Base-by-base conservation (phyloP, 345 rosid species). In the Sonneratia alba region DNA sequence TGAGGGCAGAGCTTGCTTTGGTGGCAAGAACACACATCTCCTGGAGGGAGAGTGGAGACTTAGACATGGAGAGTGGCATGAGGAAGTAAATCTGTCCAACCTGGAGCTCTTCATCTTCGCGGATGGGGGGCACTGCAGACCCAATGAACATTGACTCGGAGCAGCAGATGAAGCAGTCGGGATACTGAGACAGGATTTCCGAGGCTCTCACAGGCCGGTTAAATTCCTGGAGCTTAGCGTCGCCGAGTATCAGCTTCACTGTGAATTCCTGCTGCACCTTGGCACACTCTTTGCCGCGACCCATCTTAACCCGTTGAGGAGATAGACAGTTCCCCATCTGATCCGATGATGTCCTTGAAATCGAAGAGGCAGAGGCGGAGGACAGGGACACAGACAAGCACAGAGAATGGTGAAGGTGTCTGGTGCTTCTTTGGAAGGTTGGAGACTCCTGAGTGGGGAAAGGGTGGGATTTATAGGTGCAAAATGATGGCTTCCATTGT, bases 1-100 rank as follows among this genome's bases (percentile, higher is more conserved):
- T 13, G 36, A 70, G 73, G 0, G 81, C 79, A 8, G 70, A 27
- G 14, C 81, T 83, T 2, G 91, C 88, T 76, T 83, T 83, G 38
- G 66, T 61, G 36, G 89, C 91, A 0, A 85, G 81, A 7, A 47
- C 72, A 45, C 91, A 78, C 19, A 87, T 45, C 3, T 85, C 80
- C 45, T 76, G 80, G 34, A 87, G 79, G 40, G 87, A 73, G 14
- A 83, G 55, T 15, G 73, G 80, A 0, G 38, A 43, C 5, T 55
- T 74, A 12, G 81, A 82, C 51, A 65, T 73, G 11, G 82, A 80
- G 6, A 77, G 72, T 18, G 86, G 89, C 76, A 87, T 27, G 69
- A 85, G 80, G 74, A 85, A 87, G 65, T 83, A 85, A 27, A 83
- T 75, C 36, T 83, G 85, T 55, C 80, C 86, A 34, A 73, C 40